A percentile compares a stretch with the other conserved stretches of the same genome.
Evolutionary conservation across 148 eudicot genomes (phyloP).

Genomic region (Heliamphora exappendiculata): DNA sequence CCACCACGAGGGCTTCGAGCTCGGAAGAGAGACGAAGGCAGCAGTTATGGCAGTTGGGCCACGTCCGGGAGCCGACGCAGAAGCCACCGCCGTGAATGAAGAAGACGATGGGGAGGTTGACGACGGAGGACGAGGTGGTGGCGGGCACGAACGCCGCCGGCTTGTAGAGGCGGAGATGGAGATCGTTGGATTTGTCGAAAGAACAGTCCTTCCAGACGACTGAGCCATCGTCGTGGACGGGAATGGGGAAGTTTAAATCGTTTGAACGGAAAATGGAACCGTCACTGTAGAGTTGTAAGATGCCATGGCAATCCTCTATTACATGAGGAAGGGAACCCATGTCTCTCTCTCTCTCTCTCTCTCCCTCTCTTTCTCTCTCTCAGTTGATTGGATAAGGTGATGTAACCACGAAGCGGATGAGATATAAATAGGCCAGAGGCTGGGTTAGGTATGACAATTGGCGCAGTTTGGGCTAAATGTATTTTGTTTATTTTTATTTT

Average conservation of each 20-base stretch:
- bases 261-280: slow-evolving; percentile 44
- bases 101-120: slow-evolving; percentile 37
- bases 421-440: slow-evolving; percentile 7
- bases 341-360: background rate
- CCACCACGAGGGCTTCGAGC: slow-evolving; percentile 48
- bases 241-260: slow-evolving; percentile 24
- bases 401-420: background rate
- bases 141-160: too few relatives aligned
- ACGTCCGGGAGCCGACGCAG: slow-evolving; percentile 62
- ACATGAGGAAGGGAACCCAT: slow-evolving; percentile 51
- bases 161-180: slow-evolving; percentile 53
- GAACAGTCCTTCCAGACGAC: slow-evolving; percentile 47
- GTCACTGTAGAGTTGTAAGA: slow-evolving; percentile 51
- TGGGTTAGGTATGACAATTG: too few relatives aligned
- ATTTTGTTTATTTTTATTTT: too few relatives aligned
- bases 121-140: background rate
- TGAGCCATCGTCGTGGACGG: slow-evolving; percentile 27
- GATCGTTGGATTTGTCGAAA: slow-evolving; percentile 34
- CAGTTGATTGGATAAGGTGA: background rate
- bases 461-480: too few relatives aligned
- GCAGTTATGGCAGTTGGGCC: slow-evolving; percentile 52
- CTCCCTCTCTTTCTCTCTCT: background rate
- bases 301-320: slow-evolving; percentile 65
- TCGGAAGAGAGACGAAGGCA: slow-evolving; percentile 48
- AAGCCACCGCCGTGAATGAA: slow-evolving; percentile 82